Base-by-base conservation (phyloP, 164 flowering plant genomes). In the Echeveria elegans region DNA sequence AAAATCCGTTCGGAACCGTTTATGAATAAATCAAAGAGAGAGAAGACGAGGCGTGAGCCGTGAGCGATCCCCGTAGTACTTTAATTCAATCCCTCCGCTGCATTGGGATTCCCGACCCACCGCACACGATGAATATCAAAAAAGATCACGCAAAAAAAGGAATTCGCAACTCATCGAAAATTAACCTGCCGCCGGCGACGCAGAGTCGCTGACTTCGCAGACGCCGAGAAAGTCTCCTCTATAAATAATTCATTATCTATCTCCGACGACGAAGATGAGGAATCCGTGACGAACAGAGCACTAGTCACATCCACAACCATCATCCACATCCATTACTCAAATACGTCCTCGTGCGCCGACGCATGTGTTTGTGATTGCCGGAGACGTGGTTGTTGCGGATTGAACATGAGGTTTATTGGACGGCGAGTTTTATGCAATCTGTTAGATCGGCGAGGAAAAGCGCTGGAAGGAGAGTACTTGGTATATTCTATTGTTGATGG, bases 371-470 rank as follows among this genome's bases (percentile, higher is more conserved):
- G 26, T 10, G 16, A 16, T 11, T 53, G 4, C 60, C 60, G 5
- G 60, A 53, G 18, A 31, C 60, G 60, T 53, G 60, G 60, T 16
- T 53, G 16, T 26, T 53, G 60, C 7, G 58, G 58, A 52, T 52
- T 12, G 58, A 52, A 11, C 28, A 52, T 52, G 58, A 21, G 28
- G 28, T 52, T 21, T 52, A 52, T 23, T 52, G 58, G 58, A 23
- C 28, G 28, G 26, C 58, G 58, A 52, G 29, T 52, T 23, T 52
- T 5, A 53, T 53, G 43, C 65, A 63, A 38, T 32, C 28, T 1
- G 24, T 63, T 31, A 34, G 65, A 38, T 34, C 43, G 28, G 65
- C 23, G 65, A 63, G 65, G 65, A 63, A 63, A 19, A 63, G 15
- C 43, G 26, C 65, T 2, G 65, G 40, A 23, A 24, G 45, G 38